Evolutionary conservation across 164 flowering plant genomes (phyloP), one percentile per base, ranked within the genome.

Genomic region (Annona squamosa): DNA sequence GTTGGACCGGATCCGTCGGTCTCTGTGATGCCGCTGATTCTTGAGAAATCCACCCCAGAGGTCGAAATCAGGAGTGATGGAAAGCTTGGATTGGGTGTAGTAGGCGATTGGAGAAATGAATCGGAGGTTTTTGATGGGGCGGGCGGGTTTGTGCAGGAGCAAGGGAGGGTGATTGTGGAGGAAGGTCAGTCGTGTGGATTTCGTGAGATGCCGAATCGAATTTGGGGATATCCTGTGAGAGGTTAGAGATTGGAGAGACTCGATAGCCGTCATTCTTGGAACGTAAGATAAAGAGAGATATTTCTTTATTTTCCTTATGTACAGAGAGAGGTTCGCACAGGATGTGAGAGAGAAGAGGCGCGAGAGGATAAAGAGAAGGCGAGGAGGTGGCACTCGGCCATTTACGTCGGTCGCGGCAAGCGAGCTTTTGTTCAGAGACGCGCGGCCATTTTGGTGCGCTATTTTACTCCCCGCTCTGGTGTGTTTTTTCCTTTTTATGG

Each of bases 1-100:
- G 26, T 78, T 83, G 4, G 91, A 90, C 42, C 75, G 81, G 19
- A 80, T 77, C 74, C 73, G 76, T 5, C 72, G 63, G 63, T 68
- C 82, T 26, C 77, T 26, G 37, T 26, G 71, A 44, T 77, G 63
- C 5, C 79, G 63, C 43, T 68, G 70, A 5, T 65, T 79, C 70
- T 66, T 71, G 63, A 56, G 48, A 13, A 73, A 75, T 26, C 82
- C 68, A 62, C 79, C 72, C 82, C 82, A 83, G 19, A 85, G 63
- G 64, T 80, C 74, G 65, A 84, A 68, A 3, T 75, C 79, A 2
- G 70, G 71, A 48, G 59, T 78, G n/a, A 43, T 82, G 5, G 73
- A 77, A 47, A 79, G 68, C 76, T 73, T 74, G 70, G 65, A 52
- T 64, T 78, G 79, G 17, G 18, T 64, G 67, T 56, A 67, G 45